Base-by-base conservation (phyloP, 1,284 basidiomycete species). In the Athelia sp. region DNA sequence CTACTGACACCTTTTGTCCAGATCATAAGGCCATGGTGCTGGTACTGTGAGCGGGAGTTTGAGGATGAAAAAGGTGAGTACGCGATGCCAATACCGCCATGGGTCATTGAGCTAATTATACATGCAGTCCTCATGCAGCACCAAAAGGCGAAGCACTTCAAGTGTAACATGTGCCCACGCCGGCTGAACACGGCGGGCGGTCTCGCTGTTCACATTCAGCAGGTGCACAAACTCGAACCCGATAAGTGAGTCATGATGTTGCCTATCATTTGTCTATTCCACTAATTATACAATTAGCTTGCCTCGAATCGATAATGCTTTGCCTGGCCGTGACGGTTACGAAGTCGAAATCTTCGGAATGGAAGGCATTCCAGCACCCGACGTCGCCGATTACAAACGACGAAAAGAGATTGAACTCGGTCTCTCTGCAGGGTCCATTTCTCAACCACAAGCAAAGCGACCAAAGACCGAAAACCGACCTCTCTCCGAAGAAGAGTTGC, bases 271-370 rank as follows among this genome's bases (percentile, higher is more conserved):
- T n/a, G n/a, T n/a, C n/a, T n/a, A n/a, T n/a, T n/a, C n/a, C n/a
- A n/a, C n/a, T n/a, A n/a, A n/a, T n/a, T n/a, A n/a, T n/a, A n/a
- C n/a, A n/a, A n/a, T n/a, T n/a, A 88, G 84, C 54, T 72, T 87
- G 23, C 83, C 76, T 45, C 92, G 93, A 23, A 91, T 99, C 29
- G 95, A 98, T 51, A 99, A 98, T 66, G 95, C 96, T 0, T 74
- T 99, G 0, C 94, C 95, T 2, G 96, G 94, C 9, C 84, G 97
- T 36, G 96, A 98, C 69, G 93, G 95, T 1, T 98, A 98, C 62
- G 96, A 98, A 65, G 89, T 99, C 47, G 97, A 99, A 69, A 99
- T 99, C 51, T 99, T 98, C 62, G 96, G 96, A 22, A 99, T 99
- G 97, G 95, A 96, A 64, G 96, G 96, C 52, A 93, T 98, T 50